Percentiles rank a stretch among this genome's conserved stretches.
These are phyloP conservation scores for Trichoderma atrobrunneum DNA, from an alignment of 2,329 filamentous ascomycete genomes.

Conservation along the genomic window DNA sequence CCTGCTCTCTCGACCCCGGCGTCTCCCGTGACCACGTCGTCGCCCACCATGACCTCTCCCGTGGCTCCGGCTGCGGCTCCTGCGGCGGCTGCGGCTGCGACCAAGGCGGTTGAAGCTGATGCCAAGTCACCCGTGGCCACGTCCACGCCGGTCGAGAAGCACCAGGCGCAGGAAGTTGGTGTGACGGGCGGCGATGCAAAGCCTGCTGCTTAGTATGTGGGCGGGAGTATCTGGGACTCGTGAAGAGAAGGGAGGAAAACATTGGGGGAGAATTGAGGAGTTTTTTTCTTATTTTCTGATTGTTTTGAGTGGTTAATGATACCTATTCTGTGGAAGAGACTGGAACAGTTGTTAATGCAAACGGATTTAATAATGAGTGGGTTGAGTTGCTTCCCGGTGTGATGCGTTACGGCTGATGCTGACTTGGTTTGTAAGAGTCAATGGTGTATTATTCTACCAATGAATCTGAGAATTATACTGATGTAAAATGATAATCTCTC, in stretches of 20 bases:
- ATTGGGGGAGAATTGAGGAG: background rate
- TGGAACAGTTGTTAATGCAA: background rate
- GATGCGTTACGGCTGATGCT: background rate
- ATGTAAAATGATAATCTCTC: background rate
- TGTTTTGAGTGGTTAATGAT: background rate
- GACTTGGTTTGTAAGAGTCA: background rate
- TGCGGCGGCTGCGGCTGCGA: slow-evolving; percentile 15
- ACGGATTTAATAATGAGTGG: background rate
- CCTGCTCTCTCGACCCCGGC: slow-evolving; percentile 29
- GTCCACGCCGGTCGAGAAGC: slow-evolving; percentile 10
- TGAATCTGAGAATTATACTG: background rate
- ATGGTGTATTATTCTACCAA: background rate
- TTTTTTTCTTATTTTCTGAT: background rate
- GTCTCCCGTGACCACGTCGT: background rate
- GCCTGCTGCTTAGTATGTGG: background rate
- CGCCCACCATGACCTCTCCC: slow-evolving; percentile 9
- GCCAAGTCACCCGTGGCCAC: slow-evolving; percentile 17
- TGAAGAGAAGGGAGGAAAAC: background rate
- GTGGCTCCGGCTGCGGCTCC: background rate
- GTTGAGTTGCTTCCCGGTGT: background rate
- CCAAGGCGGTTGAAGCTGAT: background rate
- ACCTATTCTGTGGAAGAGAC: slow-evolving; percentile 1
- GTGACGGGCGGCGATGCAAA: slow-evolving; percentile 33
- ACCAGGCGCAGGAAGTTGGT: slow-evolving; percentile 44
- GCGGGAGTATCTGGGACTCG: background rate